Conservation (phyloP, 1,139 yeast species). For the Suhomyces bolitotheri region DNA sequence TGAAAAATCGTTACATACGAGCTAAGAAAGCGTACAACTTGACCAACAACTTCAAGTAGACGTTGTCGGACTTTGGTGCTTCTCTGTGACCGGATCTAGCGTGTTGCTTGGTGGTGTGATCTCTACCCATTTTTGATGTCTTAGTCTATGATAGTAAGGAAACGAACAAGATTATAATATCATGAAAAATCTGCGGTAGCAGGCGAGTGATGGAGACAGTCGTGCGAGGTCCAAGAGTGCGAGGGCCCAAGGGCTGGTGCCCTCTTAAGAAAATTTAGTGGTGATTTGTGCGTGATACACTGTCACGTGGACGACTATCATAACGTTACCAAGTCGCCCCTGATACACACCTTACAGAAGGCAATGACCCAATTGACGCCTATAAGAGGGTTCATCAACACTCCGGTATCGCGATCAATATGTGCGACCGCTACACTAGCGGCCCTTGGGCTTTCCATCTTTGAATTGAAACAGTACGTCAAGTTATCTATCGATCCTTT, state of each 20-base stretch:
- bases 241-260: constrained; percentile 7
- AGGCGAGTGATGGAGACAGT: constrained; percentile 4
- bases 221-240: constrained; percentile 6
- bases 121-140: constrained; percentile 83
- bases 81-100: constrained; percentile 93
- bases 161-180: constrained; percentile 2
- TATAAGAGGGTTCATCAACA: constrained; percentile 58
- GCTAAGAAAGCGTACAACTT: constrained; percentile 98
- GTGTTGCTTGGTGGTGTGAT: constrained; percentile 96
- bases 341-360: not conserved
- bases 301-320: constrained; percentile 1
- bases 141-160: constrained; percentile 16
- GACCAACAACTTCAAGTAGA: constrained; percentile 96
- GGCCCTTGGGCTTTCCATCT: constrained; percentile 56
- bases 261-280: constrained; percentile 2
- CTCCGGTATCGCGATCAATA: constrained; percentile 56
- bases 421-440: constrained; percentile 42
- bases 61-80: constrained; percentile 99
- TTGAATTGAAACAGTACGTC: constrained; percentile 57
- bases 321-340: not conserved
- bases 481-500: constrained; percentile 59
- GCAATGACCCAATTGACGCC: constrained; percentile 20
- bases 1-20: constrained; percentile 66
- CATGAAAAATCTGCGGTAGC: constrained; percentile 10
- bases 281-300: not conserved